These are phyloP conservation scores for Metroxylon sagu DNA, from an alignment of 176 grass and related monocot species.

Conservation along the genomic window DNA sequence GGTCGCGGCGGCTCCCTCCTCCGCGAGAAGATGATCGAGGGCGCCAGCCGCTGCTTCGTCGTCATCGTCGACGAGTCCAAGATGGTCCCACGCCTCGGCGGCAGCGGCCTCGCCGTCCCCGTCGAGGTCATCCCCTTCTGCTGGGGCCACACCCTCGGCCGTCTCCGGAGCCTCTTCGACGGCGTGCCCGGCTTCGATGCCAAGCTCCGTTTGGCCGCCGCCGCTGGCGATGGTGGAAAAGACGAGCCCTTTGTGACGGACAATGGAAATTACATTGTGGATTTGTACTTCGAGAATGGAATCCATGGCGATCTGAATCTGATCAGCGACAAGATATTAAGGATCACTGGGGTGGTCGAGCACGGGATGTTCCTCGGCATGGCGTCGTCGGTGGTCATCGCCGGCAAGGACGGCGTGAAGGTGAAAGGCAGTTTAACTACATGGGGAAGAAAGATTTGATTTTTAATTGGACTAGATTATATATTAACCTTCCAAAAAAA, in stretches of 20 bases:
- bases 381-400: conserved; percentile 1
- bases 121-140: conserved; percentile 6
- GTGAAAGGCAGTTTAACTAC: no score
- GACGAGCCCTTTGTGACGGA: conserved; percentile 1
- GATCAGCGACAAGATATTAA: conserved; percentile 2
- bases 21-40: conserved; percentile 7
- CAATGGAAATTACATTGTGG: conserved; percentile 1
- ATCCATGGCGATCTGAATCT: background rate
- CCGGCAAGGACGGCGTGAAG: background rate
- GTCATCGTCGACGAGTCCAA: conserved; percentile 3
- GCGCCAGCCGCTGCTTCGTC: conserved; percentile 1
- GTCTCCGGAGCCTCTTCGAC: no score
- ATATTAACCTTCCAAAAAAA: no score
- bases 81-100: background rate
- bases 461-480: no score
- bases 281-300: conserved; percentile 5
- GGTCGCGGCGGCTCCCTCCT: background rate
- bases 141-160: no score
- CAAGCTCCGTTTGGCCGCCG: no score
- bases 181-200: no score
- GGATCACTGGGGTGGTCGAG: background rate
- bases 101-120: no score
- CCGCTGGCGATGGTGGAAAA: no score
- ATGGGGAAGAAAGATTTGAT: no score
- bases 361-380: conserved; percentile 6